phyloP scores from a whole-genome alignment of 2,329 filamentous ascomycete genomes.

The Didymella arachidicola region DNA sequence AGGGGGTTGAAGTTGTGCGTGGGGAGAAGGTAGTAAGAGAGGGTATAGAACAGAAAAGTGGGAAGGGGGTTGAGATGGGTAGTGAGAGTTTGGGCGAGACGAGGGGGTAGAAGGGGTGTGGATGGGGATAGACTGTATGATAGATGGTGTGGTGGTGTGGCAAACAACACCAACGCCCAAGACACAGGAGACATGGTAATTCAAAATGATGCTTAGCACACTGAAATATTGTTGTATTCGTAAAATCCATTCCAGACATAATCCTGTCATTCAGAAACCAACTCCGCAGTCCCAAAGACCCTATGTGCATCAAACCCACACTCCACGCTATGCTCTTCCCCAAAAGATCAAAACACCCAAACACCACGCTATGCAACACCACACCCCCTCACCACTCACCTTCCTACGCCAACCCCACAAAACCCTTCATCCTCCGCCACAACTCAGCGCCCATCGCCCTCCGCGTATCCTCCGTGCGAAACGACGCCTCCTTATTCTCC shows the following conservation, averaged over 20 bases:
- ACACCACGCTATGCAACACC: constrained; percentile 3
- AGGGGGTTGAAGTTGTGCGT: not conserved
- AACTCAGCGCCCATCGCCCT: constrained; percentile 62
- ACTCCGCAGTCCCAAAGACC: not conserved
- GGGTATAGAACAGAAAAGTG: not conserved
- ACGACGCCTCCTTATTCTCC: constrained; percentile 68
- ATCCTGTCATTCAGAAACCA: not conserved
- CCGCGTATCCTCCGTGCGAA: constrained; percentile 61
- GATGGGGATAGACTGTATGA: not conserved
- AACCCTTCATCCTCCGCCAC: constrained; percentile 47
- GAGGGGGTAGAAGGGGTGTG: not conserved
- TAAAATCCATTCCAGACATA: no score
- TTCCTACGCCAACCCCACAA: constrained; percentile 35
- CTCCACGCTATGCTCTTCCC: not conserved
- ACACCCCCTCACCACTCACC: not conserved
- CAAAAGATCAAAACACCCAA: not conserved
- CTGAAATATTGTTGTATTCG: no score
- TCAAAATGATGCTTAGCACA: no score
- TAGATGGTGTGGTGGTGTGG: no score
- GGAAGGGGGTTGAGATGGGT: not conserved
- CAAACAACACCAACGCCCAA: no score
- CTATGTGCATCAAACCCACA: not conserved
- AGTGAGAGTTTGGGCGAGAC: not conserved
- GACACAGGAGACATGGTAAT: no score
- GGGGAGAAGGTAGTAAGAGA: not conserved